These are phyloP conservation scores for Leishmania guyanensis DNA, from an alignment of 208 protist genomes.

Conservation along the genomic window DNA sequence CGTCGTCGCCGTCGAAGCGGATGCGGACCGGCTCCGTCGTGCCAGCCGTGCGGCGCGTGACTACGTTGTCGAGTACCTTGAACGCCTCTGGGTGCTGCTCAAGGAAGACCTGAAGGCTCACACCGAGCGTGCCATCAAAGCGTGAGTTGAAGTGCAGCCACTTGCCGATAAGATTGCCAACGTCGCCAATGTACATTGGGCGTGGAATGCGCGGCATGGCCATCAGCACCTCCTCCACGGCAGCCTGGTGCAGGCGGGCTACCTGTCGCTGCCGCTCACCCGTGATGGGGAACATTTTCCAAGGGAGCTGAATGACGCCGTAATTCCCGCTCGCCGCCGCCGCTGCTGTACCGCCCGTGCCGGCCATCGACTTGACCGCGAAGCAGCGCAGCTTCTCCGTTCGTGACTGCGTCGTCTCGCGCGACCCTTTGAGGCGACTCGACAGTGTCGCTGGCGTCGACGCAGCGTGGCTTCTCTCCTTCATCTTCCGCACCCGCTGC, in stretches of 20 bases:
- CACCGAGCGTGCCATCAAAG: constrained; percentile 78
- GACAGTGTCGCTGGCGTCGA: constrained; percentile 18
- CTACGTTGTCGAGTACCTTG: constrained; percentile 65
- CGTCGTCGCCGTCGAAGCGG: constrained; percentile 70
- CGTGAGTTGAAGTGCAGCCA: constrained; percentile 84
- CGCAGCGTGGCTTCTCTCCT: not conserved
- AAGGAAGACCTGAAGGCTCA: constrained; percentile 75
- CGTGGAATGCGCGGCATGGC: constrained; percentile 74
- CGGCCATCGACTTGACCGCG: constrained; percentile 40
- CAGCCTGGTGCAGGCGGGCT: constrained; percentile 43
- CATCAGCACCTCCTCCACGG: constrained; percentile 85
- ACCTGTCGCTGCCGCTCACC: constrained; percentile 50
- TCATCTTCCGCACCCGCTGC: constrained; percentile 18
- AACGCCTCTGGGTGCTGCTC: constrained; percentile 68
- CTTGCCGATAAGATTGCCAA: constrained; percentile 88
- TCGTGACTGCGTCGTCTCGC: constrained; percentile 20
- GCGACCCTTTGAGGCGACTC: constrained; percentile 30
- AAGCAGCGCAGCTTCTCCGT: constrained; percentile 42
- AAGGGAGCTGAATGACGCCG: constrained; percentile 48
- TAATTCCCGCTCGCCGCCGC: not conserved
- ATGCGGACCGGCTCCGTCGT: constrained; percentile 68
- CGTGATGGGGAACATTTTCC: constrained; percentile 55
- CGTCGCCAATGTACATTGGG: constrained; percentile 87
- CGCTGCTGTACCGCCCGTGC: not conserved
- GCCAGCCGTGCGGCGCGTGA: constrained; percentile 68